Evolutionary conservation across 2,329 filamentous ascomycete species (phyloP).

Genomic region (Hortaea sp.): DNA sequence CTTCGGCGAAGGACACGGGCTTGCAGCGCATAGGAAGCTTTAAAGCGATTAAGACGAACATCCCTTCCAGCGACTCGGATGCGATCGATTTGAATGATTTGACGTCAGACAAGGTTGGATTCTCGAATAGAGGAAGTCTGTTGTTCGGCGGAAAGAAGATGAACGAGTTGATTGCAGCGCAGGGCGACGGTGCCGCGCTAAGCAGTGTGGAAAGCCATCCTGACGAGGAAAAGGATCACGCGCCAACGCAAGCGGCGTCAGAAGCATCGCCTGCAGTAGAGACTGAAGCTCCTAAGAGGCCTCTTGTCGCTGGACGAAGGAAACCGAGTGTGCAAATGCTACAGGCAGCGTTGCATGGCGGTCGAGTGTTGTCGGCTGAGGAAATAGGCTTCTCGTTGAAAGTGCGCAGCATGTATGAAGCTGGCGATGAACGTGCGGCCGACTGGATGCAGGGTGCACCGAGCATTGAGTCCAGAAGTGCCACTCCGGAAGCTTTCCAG

Average conservation of each 20-base stretch:
- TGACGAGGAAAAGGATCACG: not conserved
- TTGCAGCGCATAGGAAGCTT: constrained; percentile 27
- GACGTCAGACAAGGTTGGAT: constrained; percentile 42
- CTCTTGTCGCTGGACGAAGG: constrained; percentile 20
- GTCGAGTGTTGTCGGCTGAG: constrained; percentile 50
- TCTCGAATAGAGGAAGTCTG: constrained; percentile 52
- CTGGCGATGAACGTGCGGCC: constrained; percentile 46
- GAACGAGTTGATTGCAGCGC: constrained; percentile 17
- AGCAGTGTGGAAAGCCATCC: constrained; percentile 1
- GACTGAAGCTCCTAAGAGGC: constrained; percentile 4
- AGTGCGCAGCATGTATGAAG: constrained; percentile 54
- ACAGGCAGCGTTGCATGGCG: constrained; percentile 23
- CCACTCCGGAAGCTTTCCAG: not conserved
- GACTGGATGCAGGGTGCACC: constrained; percentile 26
- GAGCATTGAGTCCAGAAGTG: not conserved
- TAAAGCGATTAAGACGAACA: constrained; percentile 43
- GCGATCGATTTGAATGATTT: constrained; percentile 41
- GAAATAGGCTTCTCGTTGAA: constrained; percentile 54
- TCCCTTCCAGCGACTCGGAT: constrained; percentile 45
- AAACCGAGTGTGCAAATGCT: constrained; percentile 28
- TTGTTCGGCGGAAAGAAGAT: constrained; percentile 45
- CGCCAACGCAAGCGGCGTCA: not conserved
- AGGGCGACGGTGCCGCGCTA: constrained; percentile 10
- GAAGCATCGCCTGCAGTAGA: not conserved
- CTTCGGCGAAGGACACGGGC: constrained; percentile 2